A percentile compares a stretch with the other conserved stretches of the same genome.
Conservation (phyloP, 176 grass and related monocot species). For the Puya raimondii region DNA sequence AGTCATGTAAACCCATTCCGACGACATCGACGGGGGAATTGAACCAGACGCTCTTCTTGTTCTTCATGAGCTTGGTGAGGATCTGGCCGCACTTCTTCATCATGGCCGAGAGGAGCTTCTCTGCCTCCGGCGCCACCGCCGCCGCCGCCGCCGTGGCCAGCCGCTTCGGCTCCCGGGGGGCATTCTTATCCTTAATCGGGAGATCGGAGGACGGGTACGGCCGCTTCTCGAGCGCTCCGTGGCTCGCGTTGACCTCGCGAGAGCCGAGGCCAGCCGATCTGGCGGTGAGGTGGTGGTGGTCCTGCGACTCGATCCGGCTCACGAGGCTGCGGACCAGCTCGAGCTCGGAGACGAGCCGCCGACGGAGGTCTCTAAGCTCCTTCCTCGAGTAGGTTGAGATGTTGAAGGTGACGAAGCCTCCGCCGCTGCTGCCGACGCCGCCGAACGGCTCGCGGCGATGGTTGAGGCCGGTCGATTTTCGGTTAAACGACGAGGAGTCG, state of each 20-base stretch:
- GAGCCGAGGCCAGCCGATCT: background rate
- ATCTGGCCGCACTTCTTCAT: slow-evolving; percentile 73
- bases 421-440: no score
- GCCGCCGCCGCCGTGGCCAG: background rate
- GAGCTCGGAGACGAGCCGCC: slow-evolving; percentile 57
- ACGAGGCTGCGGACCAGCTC: slow-evolving; percentile 63
- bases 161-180: background rate
- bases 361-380: slow-evolving; percentile 45
- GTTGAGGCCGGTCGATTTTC: background rate
- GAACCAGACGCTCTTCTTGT: slow-evolving; percentile 84
- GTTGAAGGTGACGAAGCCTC: slow-evolving; percentile 24
- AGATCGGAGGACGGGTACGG: background rate
- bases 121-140: slow-evolving; percentile 9
- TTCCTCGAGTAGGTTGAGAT: slow-evolving; percentile 21
- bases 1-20: slow-evolving; percentile 66
- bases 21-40: slow-evolving; percentile 69
- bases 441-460: background rate
- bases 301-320: slow-evolving; percentile 46
- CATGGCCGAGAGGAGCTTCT: slow-evolving; percentile 34
- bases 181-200: background rate
- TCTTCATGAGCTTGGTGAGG: slow-evolving; percentile 61
- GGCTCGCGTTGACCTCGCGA: background rate
- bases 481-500: background rate
- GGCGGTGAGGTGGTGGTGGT: no score
- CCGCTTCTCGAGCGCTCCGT: background rate